A percentile compares a stretch with the other conserved stretches of the same genome.
These are phyloP conservation scores for Globisporangium spinosum DNA, from an alignment of 352 stramenopile species.

Conservation along the genomic window DNA sequence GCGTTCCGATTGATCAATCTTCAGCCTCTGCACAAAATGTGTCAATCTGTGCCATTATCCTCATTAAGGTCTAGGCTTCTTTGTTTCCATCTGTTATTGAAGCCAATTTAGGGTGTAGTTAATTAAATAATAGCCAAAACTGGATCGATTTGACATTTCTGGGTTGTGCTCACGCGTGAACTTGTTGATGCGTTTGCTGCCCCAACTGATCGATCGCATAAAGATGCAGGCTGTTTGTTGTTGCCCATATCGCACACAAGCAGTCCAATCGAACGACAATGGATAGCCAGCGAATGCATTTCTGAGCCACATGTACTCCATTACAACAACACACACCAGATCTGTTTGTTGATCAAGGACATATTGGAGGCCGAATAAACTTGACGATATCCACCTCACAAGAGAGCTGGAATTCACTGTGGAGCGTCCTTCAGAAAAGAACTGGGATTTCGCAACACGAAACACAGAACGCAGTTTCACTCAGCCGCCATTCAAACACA, in stretches of 20 bases:
- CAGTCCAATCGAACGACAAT: background rate
- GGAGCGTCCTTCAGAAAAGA: too few relatives aligned
- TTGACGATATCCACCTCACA: background rate
- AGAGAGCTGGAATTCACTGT: background rate
- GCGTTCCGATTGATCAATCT: too few relatives aligned
- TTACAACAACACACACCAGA: background rate
- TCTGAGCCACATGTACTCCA: background rate
- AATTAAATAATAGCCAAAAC: background rate
- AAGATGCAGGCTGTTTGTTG: background rate
- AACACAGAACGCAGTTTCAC: too few relatives aligned
- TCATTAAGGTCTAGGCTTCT: background rate
- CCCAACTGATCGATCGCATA: background rate
- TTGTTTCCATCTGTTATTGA: conserved; percentile 2
- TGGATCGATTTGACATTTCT: background rate
- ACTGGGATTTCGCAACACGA: too few relatives aligned
- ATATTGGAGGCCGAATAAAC: background rate
- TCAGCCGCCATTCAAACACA: too few relatives aligned
- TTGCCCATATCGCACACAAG: background rate
- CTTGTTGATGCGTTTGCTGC: background rate
- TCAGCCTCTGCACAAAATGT: background rate
- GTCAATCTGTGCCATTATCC: background rate
- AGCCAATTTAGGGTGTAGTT: background rate
- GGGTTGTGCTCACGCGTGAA: background rate
- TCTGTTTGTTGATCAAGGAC: background rate
- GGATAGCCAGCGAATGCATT: background rate